Percentiles rank a stretch among this genome's conserved stretches.
These are phyloP conservation scores for Boeremia lycopersici DNA, from an alignment of 2,329 filamentous ascomycete species.

Conservation along the genomic window DNA sequence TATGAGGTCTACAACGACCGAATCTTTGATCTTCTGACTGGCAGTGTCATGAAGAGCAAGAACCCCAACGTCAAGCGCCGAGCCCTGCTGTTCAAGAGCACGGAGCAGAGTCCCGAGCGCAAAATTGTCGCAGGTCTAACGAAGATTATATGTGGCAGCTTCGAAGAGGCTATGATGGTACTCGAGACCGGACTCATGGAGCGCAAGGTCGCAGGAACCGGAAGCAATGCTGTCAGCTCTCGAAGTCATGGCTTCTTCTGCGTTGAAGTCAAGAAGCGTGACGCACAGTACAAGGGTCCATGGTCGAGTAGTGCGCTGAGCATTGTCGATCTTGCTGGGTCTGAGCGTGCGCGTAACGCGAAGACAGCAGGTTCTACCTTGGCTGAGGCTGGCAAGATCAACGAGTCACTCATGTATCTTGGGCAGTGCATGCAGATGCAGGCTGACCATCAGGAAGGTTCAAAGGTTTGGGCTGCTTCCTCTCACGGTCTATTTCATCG, in stretches of 20 bases:
- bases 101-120: conserved; percentile 84
- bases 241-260: conserved; percentile 96
- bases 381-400: conserved; percentile 96
- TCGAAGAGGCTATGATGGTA: conserved; percentile 85
- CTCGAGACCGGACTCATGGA: conserved; percentile 89
- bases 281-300: conserved; percentile 59
- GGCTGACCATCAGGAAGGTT: conserved; percentile 74
- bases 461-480: conserved; percentile 63
- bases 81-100: conserved; percentile 87
- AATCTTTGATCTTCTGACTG: conserved; percentile 88
- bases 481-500: neutral
- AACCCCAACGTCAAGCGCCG: conserved; percentile 65
- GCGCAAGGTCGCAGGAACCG: conserved; percentile 85
- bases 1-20: conserved; percentile 99
- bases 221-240: conserved; percentile 90
- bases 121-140: conserved; percentile 92
- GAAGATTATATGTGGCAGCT: conserved; percentile 83
- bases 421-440: conserved; percentile 97
- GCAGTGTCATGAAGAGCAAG: conserved; percentile 62
- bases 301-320: conserved; percentile 84
- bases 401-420: conserved; percentile 97
- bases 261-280: conserved; percentile 88
- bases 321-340: conserved; percentile 91
- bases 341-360: conserved; percentile 88
- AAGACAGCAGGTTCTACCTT: conserved; percentile 93